These are phyloP conservation scores for Suillus plorans DNA, from an alignment of 768 basidiomycete species.

Conservation along the genomic window DNA sequence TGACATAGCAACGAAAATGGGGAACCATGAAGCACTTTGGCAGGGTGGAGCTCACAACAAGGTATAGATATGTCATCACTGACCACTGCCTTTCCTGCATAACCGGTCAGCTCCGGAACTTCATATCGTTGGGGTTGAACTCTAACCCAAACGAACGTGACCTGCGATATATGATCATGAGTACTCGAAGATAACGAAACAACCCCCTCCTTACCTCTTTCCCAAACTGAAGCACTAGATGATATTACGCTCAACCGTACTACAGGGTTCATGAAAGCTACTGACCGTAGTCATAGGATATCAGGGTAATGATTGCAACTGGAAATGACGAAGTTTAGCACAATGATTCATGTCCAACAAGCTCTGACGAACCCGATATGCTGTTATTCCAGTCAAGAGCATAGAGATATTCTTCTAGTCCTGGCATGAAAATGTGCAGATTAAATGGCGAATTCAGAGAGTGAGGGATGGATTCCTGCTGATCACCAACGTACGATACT, in stretches of 20 bases:
- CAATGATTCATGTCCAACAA: not conserved
- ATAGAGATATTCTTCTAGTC: not conserved
- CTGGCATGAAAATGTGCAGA: not conserved
- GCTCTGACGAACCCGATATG: not conserved
- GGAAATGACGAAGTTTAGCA: not conserved
- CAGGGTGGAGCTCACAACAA: not conserved
- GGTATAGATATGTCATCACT: not conserved
- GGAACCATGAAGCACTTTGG: not conserved
- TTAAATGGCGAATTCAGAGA: not conserved
- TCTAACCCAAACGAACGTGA: not conserved
- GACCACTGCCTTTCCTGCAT: not conserved
- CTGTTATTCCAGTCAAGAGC: not conserved
- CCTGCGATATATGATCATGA: not conserved
- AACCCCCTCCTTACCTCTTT: not conserved
- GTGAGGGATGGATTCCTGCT: not conserved
- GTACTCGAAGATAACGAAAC: not conserved
- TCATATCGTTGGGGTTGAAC: not conserved
- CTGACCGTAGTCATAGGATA: not conserved
- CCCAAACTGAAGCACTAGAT: not conserved
- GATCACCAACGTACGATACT: not conserved
- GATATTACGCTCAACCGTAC: not conserved
- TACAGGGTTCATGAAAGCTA: not conserved
- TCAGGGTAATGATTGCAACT: not conserved
- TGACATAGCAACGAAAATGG: not conserved
- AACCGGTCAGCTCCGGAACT: not conserved